Conservation (phyloP, 2,329 filamentous ascomycete species). For the Eutypella sp. region DNA sequence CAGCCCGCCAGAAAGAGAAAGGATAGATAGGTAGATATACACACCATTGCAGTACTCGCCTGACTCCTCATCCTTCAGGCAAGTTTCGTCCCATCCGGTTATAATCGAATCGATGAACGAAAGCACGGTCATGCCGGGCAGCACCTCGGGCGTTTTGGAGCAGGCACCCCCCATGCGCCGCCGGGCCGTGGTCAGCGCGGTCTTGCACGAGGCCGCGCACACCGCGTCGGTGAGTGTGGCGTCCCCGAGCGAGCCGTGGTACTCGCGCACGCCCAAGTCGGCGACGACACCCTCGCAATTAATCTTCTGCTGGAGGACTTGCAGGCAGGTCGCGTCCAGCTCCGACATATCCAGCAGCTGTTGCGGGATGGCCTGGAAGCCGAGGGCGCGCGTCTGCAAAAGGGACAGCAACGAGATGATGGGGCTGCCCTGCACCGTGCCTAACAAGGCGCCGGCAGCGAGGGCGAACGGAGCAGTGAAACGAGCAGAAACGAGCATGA, state of each 20-base stretch:
- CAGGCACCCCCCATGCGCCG: neutral
- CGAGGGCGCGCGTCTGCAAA: neutral
- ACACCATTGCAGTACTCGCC: slow-evolving; percentile 17
- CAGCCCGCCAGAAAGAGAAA: too few species aligned
- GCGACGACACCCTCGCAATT: neutral
- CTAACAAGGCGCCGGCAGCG: too few species aligned
- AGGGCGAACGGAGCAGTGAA: too few species aligned
- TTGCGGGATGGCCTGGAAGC: neutral
- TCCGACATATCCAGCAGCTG: neutral
- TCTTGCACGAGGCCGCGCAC: neutral
- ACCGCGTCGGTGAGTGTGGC: neutral
- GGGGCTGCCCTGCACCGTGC: too few species aligned
- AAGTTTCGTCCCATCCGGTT: slow-evolving; percentile 11
- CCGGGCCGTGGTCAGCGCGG: neutral
- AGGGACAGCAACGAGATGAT: too few species aligned
- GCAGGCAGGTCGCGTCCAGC: neutral
- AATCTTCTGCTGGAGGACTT: neutral
- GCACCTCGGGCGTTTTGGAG: too few species aligned
- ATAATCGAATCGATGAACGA: neutral
- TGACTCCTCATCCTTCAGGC: slow-evolving; percentile 10
- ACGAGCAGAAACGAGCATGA: too few species aligned
- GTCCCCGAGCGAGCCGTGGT: neutral
- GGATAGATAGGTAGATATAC: too few species aligned
- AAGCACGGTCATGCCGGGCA: neutral
- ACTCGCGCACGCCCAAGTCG: neutral